Evolutionary conservation across 257 asterid genomes (phyloP).

Genomic region (Nicotiana knightiana): DNA sequence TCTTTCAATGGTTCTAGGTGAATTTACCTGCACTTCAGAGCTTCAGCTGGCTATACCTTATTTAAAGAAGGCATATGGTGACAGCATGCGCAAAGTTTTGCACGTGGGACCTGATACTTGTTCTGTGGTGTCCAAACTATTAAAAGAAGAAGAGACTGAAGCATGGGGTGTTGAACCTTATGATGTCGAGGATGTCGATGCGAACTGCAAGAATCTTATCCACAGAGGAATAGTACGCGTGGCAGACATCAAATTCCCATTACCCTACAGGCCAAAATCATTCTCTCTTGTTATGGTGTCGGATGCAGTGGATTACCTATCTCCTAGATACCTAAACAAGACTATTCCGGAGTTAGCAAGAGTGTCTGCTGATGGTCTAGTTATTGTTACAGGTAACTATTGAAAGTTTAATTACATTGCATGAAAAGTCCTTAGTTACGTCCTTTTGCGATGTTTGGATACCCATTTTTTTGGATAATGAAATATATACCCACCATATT

Average conservation of each 20-base stretch:
- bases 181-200: conserved; percentile 65
- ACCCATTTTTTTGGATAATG: background rate
- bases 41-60: conserved; percentile 48
- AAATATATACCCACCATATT: background rate
- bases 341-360: conserved; percentile 84
- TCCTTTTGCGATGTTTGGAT: background rate
- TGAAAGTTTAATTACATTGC: background rate
- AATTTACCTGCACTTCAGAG: conserved; percentile 58
- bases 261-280: conserved; percentile 70
- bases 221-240: conserved; percentile 63
- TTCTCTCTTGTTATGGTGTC: conserved; percentile 84
- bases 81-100: conserved; percentile 61
- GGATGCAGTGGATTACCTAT: conserved; percentile 75
- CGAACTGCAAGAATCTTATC: conserved; percentile 55
- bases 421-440: background rate
- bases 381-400: conserved; percentile 62
- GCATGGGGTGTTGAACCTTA: conserved; percentile 94
- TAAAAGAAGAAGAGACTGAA: conserved; percentile 70
- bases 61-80: conserved; percentile 65
- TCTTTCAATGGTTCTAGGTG: conserved; percentile 38
- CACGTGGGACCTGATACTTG: conserved; percentile 87
- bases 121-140: conserved; percentile 55
- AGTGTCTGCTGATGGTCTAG: conserved; percentile 75
- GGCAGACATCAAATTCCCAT: conserved; percentile 82
- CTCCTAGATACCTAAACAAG: conserved; percentile 81